phyloP scores from a whole-genome alignment of 768 basidiomycete species.

The Auricularia heimuer region DNA sequence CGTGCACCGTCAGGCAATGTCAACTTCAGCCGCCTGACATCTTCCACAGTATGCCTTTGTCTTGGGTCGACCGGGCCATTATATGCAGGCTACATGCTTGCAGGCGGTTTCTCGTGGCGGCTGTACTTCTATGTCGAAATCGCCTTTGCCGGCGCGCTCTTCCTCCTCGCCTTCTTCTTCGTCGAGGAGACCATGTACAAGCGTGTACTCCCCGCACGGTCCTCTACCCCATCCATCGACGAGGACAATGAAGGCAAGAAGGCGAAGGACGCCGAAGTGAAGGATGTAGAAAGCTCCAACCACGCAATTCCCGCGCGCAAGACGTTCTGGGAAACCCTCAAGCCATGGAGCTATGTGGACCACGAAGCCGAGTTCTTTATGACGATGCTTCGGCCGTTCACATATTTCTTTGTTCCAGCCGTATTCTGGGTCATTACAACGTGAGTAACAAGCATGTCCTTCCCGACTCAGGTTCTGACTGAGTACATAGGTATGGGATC shows the following conservation, averaged over 20 bases:
- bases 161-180: slow-evolving; percentile 5
- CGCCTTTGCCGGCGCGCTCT: slow-evolving; percentile 5
- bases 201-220: not conserved
- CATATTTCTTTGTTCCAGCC: slow-evolving; percentile 3
- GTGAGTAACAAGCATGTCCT: not conserved
- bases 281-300: slow-evolving; percentile 1
- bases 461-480: not conserved
- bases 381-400: slow-evolving; percentile 4
- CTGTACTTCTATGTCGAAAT: slow-evolving; percentile 8
- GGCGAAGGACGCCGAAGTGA: not conserved
- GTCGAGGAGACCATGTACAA: slow-evolving; percentile 6
- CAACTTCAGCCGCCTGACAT: not conserved
- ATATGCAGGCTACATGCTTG: slow-evolving; percentile 6
- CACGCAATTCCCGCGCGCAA: slow-evolving; percentile 1
- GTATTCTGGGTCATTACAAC: slow-evolving; percentile 6
- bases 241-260: not conserved
- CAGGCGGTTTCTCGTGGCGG: slow-evolving; percentile 5
- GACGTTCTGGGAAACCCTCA: slow-evolving; percentile 3
- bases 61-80: slow-evolving; percentile 4
- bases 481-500: not conserved
- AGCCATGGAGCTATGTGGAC: slow-evolving; percentile 4
- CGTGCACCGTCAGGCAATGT: not conserved
- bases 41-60: slow-evolving; percentile 2
- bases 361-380: slow-evolving; percentile 6
- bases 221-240: not conserved